Conservation (phyloP, 2,329 filamentous ascomycete genomes). For the Erysiphe pulchra region DNA sequence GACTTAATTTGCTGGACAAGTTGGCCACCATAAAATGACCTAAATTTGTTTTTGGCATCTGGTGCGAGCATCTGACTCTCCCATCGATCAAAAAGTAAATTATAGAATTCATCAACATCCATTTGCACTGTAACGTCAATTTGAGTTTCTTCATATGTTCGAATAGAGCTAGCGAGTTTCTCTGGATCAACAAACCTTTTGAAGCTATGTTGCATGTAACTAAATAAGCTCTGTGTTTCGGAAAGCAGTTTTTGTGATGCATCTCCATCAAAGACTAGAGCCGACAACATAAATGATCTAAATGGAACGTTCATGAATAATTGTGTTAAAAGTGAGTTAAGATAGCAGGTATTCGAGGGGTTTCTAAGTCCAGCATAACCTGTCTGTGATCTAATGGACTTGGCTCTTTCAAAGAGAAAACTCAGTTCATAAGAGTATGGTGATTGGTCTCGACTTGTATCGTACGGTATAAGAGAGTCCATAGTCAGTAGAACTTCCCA, state of each 20-base stretch:
- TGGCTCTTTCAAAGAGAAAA: slow-evolving; percentile 35
- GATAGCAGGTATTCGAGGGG: slow-evolving; percentile 85
- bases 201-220: slow-evolving; percentile 61
- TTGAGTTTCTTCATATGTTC: slow-evolving; percentile 53
- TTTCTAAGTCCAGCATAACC: slow-evolving; percentile 83
- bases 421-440: slow-evolving; percentile 35
- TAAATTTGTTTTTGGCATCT: slow-evolving; percentile 45
- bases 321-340: slow-evolving; percentile 85
- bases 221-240: slow-evolving; percentile 62
- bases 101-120: slow-evolving; percentile 97
- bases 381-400: slow-evolving; percentile 45
- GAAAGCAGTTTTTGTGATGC: slow-evolving; percentile 40
- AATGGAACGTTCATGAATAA: slow-evolving; percentile 90
- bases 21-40: slow-evolving; percentile 72
- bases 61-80: slow-evolving; percentile 50
- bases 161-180: slow-evolving; percentile 47
- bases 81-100: slow-evolving; percentile 73
- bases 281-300: slow-evolving; percentile 53
- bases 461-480: slow-evolving; percentile 22
- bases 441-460: slow-evolving; percentile 12
- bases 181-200: slow-evolving; percentile 48
- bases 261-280: slow-evolving; percentile 25
- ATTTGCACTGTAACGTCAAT: slow-evolving; percentile 84
- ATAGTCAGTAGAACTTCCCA: slow-evolving; percentile 24
- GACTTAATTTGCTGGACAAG: slow-evolving; percentile 89